Percentiles rank a stretch among this genome's conserved stretches.
These are phyloP conservation scores for Batkoa obscura DNA, from an alignment of 371 early-diverging fungal species.

Conservation along the genomic window DNA sequence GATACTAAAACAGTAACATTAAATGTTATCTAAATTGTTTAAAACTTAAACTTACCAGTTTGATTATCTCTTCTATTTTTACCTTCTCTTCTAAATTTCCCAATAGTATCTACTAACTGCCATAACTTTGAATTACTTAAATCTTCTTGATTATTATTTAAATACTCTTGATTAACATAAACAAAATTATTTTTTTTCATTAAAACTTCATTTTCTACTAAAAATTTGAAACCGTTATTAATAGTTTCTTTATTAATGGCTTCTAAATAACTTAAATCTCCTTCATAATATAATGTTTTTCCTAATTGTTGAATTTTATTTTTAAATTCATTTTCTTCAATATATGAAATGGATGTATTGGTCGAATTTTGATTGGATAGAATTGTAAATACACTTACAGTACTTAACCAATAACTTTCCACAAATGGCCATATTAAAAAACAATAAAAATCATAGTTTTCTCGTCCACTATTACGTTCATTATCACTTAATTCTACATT, in stretches of 20 bases:
- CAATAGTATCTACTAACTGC: constrained; percentile 67
- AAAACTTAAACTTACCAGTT: constrained; percentile 25
- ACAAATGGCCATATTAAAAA: constrained; percentile 79
- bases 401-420: constrained; percentile 71
- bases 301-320: constrained; percentile 56
- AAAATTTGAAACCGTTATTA: constrained; percentile 47
- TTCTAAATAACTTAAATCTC: constrained; percentile 62
- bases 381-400: constrained; percentile 14
- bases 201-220: constrained; percentile 48
- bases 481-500: constrained; percentile 32
- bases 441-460: constrained; percentile 75
- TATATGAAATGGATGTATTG: too few relatives aligned
- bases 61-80: constrained; percentile 75
- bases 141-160: too few relatives aligned
- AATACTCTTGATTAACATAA: constrained; percentile 22
- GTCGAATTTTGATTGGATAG: too few relatives aligned
- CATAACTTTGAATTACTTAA: constrained; percentile 50
- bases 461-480: constrained; percentile 57
- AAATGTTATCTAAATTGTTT: background rate
- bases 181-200: constrained; percentile 24
- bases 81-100: constrained; percentile 62
- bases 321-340: constrained; percentile 44
- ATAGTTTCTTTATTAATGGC: constrained; percentile 72
- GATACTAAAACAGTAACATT: constrained; percentile 13
- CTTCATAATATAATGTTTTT: constrained; percentile 63